Base-by-base conservation (phyloP, 2,329 filamentous ascomycete genomes). In the Rhynchosporium graminicola region DNA sequence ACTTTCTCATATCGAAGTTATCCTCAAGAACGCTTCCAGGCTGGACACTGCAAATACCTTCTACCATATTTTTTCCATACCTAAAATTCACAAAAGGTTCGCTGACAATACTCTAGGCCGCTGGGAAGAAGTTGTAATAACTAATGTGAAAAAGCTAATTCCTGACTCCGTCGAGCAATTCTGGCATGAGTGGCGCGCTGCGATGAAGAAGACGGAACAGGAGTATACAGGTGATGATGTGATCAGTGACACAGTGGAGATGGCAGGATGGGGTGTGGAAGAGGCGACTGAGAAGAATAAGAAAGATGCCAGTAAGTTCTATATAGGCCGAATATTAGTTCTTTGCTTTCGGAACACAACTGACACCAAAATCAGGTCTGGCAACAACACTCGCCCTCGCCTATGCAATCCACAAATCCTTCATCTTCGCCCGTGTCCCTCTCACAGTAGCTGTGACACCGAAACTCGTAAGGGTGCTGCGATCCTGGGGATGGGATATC, bases 321-420 rank as follows among this genome's bases (percentile, higher is more conserved):
- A 20, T 20, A 20, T 20, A 20, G 20, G 20, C 20, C 20, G 20
- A 20, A 20, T 20, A 20, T 20, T 20, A 20, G 20, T 20, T 20
- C 20, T 20, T 20, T 20, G 20, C 20, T 20, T 20, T 36, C 33
- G 15, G 29, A 38, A 26, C 8, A 47, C 13, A n/a, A n/a, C 46
- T 62, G 15, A 59, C 31, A 47, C 57, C 29, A 50, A 59, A 60
- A 29, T 45, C 66, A 88, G 85, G 85, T 69, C 76, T 88, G 40
- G 85, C 82, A 57, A 98, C 95, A 8, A 92, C 97, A 74, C 80
- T 99, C 36, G 92, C 91, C 15, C 83, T 99, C 55, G 95, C 95
- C 12, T 99, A 99, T 74, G 94, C 94, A 33, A 91, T 99, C 63
- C 95, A 99, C 82, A 99, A 99, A 79, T 96, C 90, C 70, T 92